A percentile compares a stretch with the other conserved stretches of the same genome.
These are phyloP conservation scores for Aleurites moluccanus DNA, from an alignment of 441 rosid species.

Conservation along the genomic window DNA sequence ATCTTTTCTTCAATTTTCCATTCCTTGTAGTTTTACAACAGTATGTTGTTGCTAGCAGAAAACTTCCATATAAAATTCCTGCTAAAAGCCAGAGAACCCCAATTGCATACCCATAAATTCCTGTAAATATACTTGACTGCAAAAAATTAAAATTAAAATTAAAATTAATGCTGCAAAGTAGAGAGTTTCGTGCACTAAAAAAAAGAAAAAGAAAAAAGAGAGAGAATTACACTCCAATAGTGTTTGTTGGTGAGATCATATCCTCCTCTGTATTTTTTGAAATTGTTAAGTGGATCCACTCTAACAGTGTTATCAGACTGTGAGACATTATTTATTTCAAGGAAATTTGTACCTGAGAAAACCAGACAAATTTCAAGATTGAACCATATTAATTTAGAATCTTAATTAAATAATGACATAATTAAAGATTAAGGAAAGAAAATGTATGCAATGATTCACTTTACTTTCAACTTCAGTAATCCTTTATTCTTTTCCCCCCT, in stretches of 20 bases:
- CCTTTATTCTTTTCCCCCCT: not conserved
- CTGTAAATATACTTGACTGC: conserved; percentile 69
- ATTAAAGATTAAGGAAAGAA: not conserved
- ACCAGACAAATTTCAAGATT: not conserved
- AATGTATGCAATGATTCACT: not conserved
- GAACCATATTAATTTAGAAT: not conserved
- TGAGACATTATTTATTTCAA: conserved; percentile 28
- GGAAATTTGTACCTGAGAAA: conserved; percentile 33
- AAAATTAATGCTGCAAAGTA: not conserved
- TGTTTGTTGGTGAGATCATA: conserved; percentile 66
- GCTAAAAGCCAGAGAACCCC: conserved; percentile 54
- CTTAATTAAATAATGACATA: not conserved
- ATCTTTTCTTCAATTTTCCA: conserved; percentile 31
- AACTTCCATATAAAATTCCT: conserved; percentile 45
- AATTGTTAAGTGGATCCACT: conserved; percentile 52
- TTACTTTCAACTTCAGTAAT: not conserved
- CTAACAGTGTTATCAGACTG: conserved; percentile 50
- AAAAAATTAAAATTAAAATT: not conserved
- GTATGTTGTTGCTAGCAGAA: conserved; percentile 24
- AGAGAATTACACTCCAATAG: conserved; percentile 68
- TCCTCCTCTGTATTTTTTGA: conserved; percentile 69
- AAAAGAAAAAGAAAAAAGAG: conserved; percentile 5
- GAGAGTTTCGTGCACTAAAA: no score
- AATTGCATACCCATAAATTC: conserved; percentile 52
- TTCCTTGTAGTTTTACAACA: conserved; percentile 29